Base-by-base conservation (phyloP, 2,329 filamentous ascomycete genomes). In the Penicillium italicum region DNA sequence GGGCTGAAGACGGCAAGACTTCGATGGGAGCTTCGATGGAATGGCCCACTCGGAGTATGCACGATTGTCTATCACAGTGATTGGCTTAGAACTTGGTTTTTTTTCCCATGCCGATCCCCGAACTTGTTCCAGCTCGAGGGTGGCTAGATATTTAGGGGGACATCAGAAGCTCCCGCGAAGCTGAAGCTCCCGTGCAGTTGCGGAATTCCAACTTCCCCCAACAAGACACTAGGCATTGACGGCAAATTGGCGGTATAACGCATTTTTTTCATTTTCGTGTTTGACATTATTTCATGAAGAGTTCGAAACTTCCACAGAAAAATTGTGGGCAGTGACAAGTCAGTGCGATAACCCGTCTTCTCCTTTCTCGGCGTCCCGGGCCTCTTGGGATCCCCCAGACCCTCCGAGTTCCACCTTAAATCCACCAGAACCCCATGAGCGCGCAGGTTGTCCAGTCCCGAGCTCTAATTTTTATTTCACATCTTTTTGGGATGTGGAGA, bases 11-110 rank as follows among this genome's bases (percentile, higher is more conserved):
- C 53, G 51, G 56, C 33, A 50, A 55, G 41, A 36, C 48, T 55
- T 62, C 55, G 22, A 55, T 43, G 18, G 18, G 49, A 50, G 40
- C 50, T 60, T 61, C 57, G 56, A 61, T 47, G 33, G 28, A 48
- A 53, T 56, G 49, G 16, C 24, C 43, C 50, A 52, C 22, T 16
- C 4, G 31, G 36, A 57, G 18, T 49, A 54, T 49, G 51, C 51
- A 54, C 22, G 44, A 22, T 49, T 54, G 30, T 36, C 37, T 26
- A 49, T 50, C n/a, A 41, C 16, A 24, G 7, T 53, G 33, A 46
- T 51, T 56, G 33, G 31, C 22, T 14, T 8, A 12, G 22, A 40
- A 50, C 22, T n/a, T 11, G 20, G 18, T 49, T 44, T 16, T 41
- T 36, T 45, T 36, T 16, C 41, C 31, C 38, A 54, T 49, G 37